phyloP scores from a whole-genome alignment of 805 yeast species.

The Starmerella riodocensis region DNA sequence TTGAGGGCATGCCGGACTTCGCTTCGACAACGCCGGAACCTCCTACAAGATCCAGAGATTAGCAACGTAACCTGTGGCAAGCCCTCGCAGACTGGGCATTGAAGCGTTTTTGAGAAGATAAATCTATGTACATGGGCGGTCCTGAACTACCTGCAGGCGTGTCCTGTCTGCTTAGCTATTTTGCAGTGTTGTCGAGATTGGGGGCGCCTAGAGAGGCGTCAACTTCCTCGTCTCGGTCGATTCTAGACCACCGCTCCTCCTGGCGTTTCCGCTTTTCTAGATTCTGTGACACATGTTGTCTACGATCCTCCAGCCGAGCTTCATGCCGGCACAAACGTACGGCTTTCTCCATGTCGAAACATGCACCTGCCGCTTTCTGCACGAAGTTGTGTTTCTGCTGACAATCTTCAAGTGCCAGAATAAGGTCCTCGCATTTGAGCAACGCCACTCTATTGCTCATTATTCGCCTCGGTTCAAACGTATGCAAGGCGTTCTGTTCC shows the following conservation, averaged over 20 bases:
- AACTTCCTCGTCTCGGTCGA: conserved; percentile 50
- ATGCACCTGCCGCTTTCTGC: conserved; percentile 62
- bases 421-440: conserved; percentile 58
- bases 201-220: conserved; percentile 31
- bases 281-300: conserved; percentile 35
- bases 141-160: too few relatives aligned
- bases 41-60: too few relatives aligned
- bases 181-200: too few relatives aligned
- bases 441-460: conserved; percentile 23
- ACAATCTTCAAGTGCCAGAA: conserved; percentile 81
- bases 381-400: conserved; percentile 52
- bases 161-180: too few relatives aligned
- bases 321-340: conserved; percentile 66
- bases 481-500: too few relatives aligned
- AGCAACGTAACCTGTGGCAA: too few relatives aligned
- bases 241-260: conserved; percentile 44
- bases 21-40: too few relatives aligned
- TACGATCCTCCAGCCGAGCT: conserved; percentile 53
- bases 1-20: too few relatives aligned
- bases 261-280: conserved; percentile 43
- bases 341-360: conserved; percentile 74
- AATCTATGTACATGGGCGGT: too few relatives aligned
- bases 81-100: too few relatives aligned
- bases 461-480: too few relatives aligned
- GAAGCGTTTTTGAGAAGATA: too few relatives aligned